Percentiles rank a stretch among this genome's conserved stretches.
phyloP scores from a whole-genome alignment of 768 basidiomycete genomes.

The Cubamyces lactineus region DNA sequence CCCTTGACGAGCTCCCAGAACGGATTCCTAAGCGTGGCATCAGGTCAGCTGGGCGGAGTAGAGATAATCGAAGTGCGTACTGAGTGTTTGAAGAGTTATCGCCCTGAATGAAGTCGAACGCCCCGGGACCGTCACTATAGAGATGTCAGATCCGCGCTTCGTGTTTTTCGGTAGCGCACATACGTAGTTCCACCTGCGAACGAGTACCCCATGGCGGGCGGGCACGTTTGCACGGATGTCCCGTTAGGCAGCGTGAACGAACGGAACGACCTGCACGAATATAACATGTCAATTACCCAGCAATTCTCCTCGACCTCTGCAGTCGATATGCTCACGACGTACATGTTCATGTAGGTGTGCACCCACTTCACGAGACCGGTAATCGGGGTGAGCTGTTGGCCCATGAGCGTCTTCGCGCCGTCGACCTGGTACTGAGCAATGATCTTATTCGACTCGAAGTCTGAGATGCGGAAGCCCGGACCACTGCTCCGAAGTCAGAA shows the following conservation, averaged over 20 bases:
- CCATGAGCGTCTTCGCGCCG: constrained; percentile 69
- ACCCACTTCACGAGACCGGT: constrained; percentile 67
- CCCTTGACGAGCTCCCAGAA: constrained; percentile 84
- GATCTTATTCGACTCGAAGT: constrained; percentile 75
- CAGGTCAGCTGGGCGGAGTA: constrained; percentile 14
- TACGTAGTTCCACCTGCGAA: constrained; percentile 85
- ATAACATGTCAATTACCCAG: too few species aligned
- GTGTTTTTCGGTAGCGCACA: constrained; percentile 26
- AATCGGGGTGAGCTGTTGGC: constrained; percentile 47
- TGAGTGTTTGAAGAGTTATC: constrained; percentile 61
- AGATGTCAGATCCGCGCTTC: background rate
- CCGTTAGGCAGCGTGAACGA: constrained; percentile 69
- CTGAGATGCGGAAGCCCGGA: constrained; percentile 73
- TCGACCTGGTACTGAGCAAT: constrained; percentile 73
- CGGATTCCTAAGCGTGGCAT: constrained; percentile 54
- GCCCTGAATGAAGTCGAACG: constrained; percentile 79
- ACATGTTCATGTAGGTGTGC: constrained; percentile 77
- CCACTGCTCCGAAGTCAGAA: constrained; percentile 48
- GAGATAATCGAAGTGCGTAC: constrained; percentile 40
- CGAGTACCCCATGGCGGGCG: constrained; percentile 75
- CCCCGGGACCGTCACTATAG: constrained; percentile 75
- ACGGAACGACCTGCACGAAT: constrained; percentile 59
- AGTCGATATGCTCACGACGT: constrained; percentile 26
- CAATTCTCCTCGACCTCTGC: background rate
- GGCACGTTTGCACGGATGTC: constrained; percentile 69